Percentiles rank a stretch among this genome's conserved stretches.
Conservation (phyloP, 192 early-diverging fungal genomes). For the Coemansia nantahalensis region DNA sequence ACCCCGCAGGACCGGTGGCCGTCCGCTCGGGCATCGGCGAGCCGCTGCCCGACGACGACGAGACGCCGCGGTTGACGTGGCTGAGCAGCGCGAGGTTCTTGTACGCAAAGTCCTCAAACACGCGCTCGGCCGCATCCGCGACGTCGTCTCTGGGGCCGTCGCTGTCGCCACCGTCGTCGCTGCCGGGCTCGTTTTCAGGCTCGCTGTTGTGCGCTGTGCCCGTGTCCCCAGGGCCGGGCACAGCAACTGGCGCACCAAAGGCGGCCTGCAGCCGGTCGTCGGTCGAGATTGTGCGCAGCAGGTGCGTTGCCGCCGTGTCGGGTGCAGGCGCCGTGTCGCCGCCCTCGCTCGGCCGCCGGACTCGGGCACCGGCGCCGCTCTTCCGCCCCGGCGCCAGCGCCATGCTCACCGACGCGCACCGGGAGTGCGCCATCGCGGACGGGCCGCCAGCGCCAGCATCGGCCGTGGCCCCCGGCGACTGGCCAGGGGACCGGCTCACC, state of each 20-base stretch:
- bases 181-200: conserved; percentile 10
- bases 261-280: conserved; percentile 31
- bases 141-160: conserved; percentile 12
- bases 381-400: conserved; percentile 17
- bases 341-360: conserved; percentile 39
- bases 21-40: conserved; percentile 28
- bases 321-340: conserved; percentile 15
- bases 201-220: conserved; percentile 9
- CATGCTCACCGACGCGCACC: conserved; percentile 42
- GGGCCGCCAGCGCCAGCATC: conserved; percentile 7
- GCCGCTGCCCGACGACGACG: conserved; percentile 43
- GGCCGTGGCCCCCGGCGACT: conserved; percentile 13
- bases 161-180: conserved; percentile 11
- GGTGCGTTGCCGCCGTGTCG: conserved; percentile 6
- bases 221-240: conserved; percentile 2
- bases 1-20: too few relatives aligned
- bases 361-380: neutral
- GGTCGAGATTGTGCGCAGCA: conserved; percentile 41
- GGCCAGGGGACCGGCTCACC: conserved; percentile 25
- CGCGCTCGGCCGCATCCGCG: conserved; percentile 35
- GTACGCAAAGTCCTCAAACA: conserved; percentile 64
- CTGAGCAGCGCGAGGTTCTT: conserved; percentile 63
- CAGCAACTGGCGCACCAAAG: conserved; percentile 1
- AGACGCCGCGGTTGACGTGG: conserved; percentile 63
- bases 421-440: conserved; percentile 36